Evolutionary conservation across 305 asterid species (phyloP).

Genomic region (Fraxinus paxiana): DNA sequence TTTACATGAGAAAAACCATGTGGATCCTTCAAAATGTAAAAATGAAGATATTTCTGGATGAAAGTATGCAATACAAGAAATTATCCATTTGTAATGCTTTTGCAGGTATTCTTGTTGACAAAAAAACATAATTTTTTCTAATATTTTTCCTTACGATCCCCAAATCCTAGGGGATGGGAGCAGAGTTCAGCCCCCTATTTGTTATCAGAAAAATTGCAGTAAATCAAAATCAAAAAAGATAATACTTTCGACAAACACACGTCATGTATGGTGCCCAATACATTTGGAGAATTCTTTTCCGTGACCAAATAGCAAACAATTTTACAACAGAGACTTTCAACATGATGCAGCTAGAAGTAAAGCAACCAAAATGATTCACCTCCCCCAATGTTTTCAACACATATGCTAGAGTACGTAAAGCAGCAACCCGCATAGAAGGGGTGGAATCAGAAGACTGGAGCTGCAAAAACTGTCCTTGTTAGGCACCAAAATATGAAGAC

Average conservation of each 20-base stretch:
- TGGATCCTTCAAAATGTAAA: slow-evolving; percentile 15
- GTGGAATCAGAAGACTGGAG: slow-evolving; percentile 77
- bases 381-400: slow-evolving; percentile 89
- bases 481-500: slow-evolving; percentile 24
- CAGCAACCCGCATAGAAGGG: slow-evolving; percentile 87
- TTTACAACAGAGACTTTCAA: slow-evolving; percentile 7
- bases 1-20: not conserved
- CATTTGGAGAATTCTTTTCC: not conserved
- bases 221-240: not conserved
- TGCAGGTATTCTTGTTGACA: not conserved
- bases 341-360: slow-evolving; percentile 23
- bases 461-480: slow-evolving; percentile 49
- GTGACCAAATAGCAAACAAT: slow-evolving; percentile 10
- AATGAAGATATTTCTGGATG: not conserved
- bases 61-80: slow-evolving; percentile 5
- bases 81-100: not conserved
- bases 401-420: slow-evolving; percentile 76
- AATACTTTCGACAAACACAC: not conserved
- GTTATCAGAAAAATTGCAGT: slow-evolving; percentile 10
- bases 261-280: slow-evolving; percentile 10
- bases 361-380: slow-evolving; percentile 48
- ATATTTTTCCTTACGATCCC: slow-evolving; percentile 1
- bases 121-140: not conserved
- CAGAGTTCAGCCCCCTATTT: slow-evolving; percentile 10
- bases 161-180: not conserved